Evolutionary conservation across 345 rosid genomes (phyloP), one percentile per base, ranked within the genome.

Genomic region (Eucalyptus tenuipes): DNA sequence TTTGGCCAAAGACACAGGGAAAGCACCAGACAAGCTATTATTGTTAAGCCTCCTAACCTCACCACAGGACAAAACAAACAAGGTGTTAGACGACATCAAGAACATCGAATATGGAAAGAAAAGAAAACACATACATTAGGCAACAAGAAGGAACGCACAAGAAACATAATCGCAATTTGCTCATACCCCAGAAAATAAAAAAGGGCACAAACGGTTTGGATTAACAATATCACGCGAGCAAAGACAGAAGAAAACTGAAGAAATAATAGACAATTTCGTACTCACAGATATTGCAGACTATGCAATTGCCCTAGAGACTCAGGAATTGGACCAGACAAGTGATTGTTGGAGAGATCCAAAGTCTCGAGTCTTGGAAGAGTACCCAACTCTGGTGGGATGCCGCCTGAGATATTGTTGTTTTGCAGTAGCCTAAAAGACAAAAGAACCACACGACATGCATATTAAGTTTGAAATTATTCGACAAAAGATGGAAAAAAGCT

Each of bases 381-480:
- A 45, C 96, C 98, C 22, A 97, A 91, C 90, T 95, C 95, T 15
- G 93, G 91, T 85, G 98, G 99, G 87, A 97, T 94, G 91, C 89
- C 91, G 45, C 99, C 99, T n/a, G 98, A 94, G 87, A 97, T 92
- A 90, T 96, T 96, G 90, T 97, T 97, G 94, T 96, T 97, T 93
- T 97, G 99, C 95, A 97, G 89, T 89, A 95, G 92, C 93, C 99
- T 97, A 92, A 89, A 92, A 90, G 29, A 20, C 47, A 7, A 75
- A 40, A 40, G 47, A 40, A 40, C 84, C 84, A 10, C 84, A 40
- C 8, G 47, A 75, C 47, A 75, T 13, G 84, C 84, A 37, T 20
- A 6, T 40, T 6, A 40, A 75, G 84, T 12, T 55, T 24, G 44
- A 71, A 75, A 87, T 49, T 57, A 88, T 20, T 22, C 90, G 4